phyloP scores from a whole-genome alignment of 164 flowering plant species.

The Sedum album region DNA sequence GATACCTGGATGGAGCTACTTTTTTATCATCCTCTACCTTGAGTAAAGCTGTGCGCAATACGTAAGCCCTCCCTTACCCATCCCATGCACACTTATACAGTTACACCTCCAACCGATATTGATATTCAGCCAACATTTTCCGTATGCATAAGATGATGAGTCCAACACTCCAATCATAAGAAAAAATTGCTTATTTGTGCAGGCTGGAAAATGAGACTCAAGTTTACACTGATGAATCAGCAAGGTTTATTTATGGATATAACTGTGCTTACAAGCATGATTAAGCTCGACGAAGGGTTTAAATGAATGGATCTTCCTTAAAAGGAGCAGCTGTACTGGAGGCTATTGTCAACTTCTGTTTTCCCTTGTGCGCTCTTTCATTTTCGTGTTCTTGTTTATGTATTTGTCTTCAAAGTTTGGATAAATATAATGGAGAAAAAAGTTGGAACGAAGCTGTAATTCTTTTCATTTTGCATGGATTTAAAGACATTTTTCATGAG shows the following conservation, averaged over 20 bases:
- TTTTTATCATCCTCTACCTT: slow-evolving; percentile 61
- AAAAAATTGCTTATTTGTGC: slow-evolving; percentile 7
- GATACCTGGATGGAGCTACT: slow-evolving; percentile 71
- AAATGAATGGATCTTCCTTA: slow-evolving; percentile 12
- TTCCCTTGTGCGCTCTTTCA: not conserved
- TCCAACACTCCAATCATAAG: not conserved
- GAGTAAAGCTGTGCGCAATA: slow-evolving; percentile 70
- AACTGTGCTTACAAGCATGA: slow-evolving; percentile 36
- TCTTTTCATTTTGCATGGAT: not conserved
- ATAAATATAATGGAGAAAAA: not conserved
- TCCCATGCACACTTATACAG: too few species aligned
- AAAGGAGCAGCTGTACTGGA: not conserved
- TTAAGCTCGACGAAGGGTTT: slow-evolving; percentile 12
- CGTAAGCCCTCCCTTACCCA: slow-evolving; percentile 32
- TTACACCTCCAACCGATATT: not conserved
- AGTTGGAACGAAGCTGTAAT: not conserved
- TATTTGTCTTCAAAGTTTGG: not conserved
- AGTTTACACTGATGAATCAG: slow-evolving; percentile 76
- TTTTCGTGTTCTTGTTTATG: slow-evolving; percentile 5
- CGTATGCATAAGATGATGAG: not conserved
- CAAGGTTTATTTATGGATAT: slow-evolving; percentile 84
- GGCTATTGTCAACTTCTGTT: not conserved
- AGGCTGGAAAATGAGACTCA: slow-evolving; percentile 79
- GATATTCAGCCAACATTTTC: not conserved
- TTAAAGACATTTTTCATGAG: too few species aligned